phyloP scores from a whole-genome alignment of 768 basidiomycete species.

The Podaxis mareebaensis region DNA sequence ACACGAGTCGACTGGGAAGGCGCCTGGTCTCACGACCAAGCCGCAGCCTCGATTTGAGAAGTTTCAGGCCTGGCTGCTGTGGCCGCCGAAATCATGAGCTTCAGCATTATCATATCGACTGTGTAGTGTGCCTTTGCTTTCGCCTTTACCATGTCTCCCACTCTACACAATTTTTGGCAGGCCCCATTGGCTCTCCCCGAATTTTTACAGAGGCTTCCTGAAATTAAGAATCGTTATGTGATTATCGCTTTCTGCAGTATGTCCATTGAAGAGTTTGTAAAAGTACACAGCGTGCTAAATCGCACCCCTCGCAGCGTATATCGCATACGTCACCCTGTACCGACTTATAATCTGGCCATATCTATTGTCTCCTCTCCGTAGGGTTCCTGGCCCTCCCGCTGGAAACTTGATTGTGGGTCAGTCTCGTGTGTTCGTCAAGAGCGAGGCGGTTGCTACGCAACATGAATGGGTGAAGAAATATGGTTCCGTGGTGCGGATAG shows the following conservation, averaged over 20 bases:
- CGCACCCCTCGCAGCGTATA: neutral
- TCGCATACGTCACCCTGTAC: constrained; percentile 18
- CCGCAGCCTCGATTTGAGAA: no score
- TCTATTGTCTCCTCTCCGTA: constrained; percentile 29
- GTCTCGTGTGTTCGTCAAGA: constrained; percentile 34
- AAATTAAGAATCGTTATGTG: neutral
- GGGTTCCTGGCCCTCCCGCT: constrained; percentile 28
- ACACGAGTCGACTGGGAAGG: no score
- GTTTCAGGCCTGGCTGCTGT: no score
- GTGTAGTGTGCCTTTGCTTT: no score
- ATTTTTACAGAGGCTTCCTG: constrained; percentile 2
- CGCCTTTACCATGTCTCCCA: constrained; percentile 1
- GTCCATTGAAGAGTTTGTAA: neutral
- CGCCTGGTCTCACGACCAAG: no score
- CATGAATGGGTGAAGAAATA: constrained; percentile 47
- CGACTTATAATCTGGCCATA: constrained; percentile 31
- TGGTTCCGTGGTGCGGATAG: constrained; percentile 42
- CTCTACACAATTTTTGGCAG: neutral
- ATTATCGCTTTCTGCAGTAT: neutral
- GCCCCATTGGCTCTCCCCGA: neutral
- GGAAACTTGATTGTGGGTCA: constrained; percentile 35
- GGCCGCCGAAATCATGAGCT: constrained; percentile 1
- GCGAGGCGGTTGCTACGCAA: constrained; percentile 45
- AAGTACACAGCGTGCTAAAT: neutral
- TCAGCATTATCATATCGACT: neutral